Percentiles rank a stretch among this genome's conserved stretches.
Evolutionary conservation across 768 basidiomycete genomes (phyloP).

Genomic region (Lactarius sp.): DNA sequence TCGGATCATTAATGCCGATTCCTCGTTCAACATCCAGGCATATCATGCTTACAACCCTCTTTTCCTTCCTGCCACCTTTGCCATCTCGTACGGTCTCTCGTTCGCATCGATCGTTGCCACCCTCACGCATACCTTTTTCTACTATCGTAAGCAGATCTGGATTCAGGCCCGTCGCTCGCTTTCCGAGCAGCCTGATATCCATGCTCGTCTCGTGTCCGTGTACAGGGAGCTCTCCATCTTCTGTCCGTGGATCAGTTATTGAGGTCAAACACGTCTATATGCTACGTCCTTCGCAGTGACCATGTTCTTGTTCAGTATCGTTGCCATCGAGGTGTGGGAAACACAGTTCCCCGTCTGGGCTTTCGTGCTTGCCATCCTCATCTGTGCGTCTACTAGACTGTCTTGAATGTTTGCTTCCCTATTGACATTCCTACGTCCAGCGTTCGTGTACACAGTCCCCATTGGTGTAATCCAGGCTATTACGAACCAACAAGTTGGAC

Average conservation of each 20-base stretch:
- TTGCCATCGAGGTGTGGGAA: constrained; percentile 67
- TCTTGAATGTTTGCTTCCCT: neutral
- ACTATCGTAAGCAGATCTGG: constrained; percentile 77
- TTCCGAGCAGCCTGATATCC: constrained; percentile 78
- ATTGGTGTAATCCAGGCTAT: constrained; percentile 45
- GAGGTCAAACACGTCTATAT: neutral
- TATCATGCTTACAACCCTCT: constrained; percentile 57
- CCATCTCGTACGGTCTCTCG: constrained; percentile 65
- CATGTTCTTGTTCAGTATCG: constrained; percentile 65
- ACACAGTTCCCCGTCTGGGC: constrained; percentile 72
- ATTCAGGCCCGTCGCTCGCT: constrained; percentile 63
- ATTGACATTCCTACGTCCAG: constrained; percentile 1
- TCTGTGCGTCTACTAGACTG: constrained; percentile 37
- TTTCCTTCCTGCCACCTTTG: constrained; percentile 46
- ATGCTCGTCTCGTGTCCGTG: constrained; percentile 36
- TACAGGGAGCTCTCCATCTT: constrained; percentile 41
- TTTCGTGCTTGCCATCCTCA: constrained; percentile 65
- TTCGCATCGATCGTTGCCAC: constrained; percentile 54
- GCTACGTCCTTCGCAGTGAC: constrained; percentile 29
- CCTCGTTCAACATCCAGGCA: constrained; percentile 49
- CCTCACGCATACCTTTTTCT: constrained; percentile 63
- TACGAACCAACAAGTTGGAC: constrained; percentile 46
- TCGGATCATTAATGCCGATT: constrained; percentile 48
- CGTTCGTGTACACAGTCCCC: constrained; percentile 44
- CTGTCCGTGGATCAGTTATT: constrained; percentile 20